A percentile compares a stretch with the other conserved stretches of the same genome.
These are phyloP conservation scores for Pythium myriotylum DNA, from an alignment of 352 stramenopile genomes.

Conservation along the genomic window DNA sequence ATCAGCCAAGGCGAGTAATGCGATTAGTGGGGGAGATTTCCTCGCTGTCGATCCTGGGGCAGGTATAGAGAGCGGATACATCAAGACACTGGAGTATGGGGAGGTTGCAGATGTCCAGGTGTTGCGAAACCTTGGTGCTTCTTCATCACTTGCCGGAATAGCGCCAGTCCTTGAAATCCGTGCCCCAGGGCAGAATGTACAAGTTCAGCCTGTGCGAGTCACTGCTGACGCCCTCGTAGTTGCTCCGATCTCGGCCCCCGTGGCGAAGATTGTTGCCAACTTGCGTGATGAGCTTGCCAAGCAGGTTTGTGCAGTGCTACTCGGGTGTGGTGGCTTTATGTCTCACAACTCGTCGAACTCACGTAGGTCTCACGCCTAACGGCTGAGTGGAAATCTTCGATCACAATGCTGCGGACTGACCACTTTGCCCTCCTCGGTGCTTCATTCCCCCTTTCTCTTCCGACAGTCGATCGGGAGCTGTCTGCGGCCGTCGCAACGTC, in stretches of 20 bases:
- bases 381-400: neutral
- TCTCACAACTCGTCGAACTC: neutral
- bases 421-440: conserved; percentile 54
- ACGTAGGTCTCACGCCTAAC: conserved; percentile 5
- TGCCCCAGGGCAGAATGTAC: conserved; percentile 1
- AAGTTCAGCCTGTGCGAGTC: conserved; percentile 2
- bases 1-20: neutral
- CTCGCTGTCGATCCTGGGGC: conserved; percentile 12
- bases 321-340: neutral
- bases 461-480: neutral
- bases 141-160: conserved; percentile 19
- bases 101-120: conserved; percentile 53
- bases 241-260: conserved; percentile 26
- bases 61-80: conserved; percentile 24
- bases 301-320: conserved; percentile 20
- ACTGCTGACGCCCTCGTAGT: conserved; percentile 50
- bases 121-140: conserved; percentile 38
- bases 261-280: conserved; percentile 17
- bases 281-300: conserved; percentile 20
- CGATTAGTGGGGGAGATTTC: neutral
- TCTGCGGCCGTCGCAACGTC: neutral
- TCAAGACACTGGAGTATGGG: conserved; percentile 72
- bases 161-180: neutral
- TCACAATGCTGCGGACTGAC: conserved; percentile 28
- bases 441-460: conserved; percentile 51